These are phyloP conservation scores for Shiraia sp. DNA, from an alignment of 2,329 filamentous ascomycete genomes.

Conservation along the genomic window DNA sequence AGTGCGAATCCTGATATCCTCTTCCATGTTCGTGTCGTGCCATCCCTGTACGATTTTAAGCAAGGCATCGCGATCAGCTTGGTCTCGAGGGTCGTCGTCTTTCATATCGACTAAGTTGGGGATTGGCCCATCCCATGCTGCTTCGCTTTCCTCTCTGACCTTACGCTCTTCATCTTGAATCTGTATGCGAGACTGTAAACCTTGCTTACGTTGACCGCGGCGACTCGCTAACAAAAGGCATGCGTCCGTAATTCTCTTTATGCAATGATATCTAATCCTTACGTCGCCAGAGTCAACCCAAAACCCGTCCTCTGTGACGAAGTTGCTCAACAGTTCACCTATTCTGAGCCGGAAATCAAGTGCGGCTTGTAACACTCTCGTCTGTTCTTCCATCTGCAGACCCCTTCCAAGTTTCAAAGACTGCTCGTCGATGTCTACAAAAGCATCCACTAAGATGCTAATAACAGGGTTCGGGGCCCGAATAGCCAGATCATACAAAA, in stretches of 20 bases:
- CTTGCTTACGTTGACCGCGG: constrained; percentile 64
- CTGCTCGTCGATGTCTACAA: constrained; percentile 64
- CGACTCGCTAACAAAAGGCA: constrained; percentile 68
- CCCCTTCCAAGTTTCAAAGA: constrained; percentile 24
- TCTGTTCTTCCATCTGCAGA: constrained; percentile 22
- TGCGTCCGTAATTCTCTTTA: constrained; percentile 54
- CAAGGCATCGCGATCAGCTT: constrained; percentile 54
- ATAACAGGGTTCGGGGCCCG: constrained; percentile 66
- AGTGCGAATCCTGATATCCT: constrained; percentile 71
- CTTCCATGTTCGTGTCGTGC: constrained; percentile 65
- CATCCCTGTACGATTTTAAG: constrained; percentile 67
- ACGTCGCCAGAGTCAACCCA: constrained; percentile 11
- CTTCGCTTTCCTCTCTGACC: constrained; percentile 54
- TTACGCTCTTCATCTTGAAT: constrained; percentile 55
- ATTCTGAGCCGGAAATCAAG: constrained; percentile 70
- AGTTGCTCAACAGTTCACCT: constrained; percentile 57
- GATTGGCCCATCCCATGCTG: constrained; percentile 59
- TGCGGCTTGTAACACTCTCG: constrained; percentile 32
- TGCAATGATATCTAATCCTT: constrained; percentile 6
- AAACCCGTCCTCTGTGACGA: constrained; percentile 22
- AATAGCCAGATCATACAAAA: constrained; percentile 64
- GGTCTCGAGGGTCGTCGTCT: constrained; percentile 22
- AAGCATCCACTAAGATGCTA: constrained; percentile 67
- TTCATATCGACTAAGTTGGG: constrained; percentile 40
- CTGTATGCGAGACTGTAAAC: constrained; percentile 60